phyloP scores from a whole-genome alignment of 176 grass and related monocot species.

The maize (Zea mays) region DNA sequence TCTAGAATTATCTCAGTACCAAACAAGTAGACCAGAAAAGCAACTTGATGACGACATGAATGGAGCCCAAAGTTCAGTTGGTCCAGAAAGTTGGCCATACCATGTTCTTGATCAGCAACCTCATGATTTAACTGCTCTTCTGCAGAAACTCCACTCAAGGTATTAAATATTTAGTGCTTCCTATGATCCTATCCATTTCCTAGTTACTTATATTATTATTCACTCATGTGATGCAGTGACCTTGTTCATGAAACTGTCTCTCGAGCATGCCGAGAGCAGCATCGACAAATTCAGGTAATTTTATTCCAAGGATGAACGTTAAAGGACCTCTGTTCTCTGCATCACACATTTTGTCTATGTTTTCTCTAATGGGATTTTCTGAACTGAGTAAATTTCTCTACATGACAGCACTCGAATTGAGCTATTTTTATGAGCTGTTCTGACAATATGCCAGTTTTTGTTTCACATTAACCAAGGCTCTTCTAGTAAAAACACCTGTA shows the following conservation, averaged over 20 bases:
- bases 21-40: constrained; percentile 68
- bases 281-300: constrained; percentile 88
- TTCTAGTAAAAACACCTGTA: not conserved
- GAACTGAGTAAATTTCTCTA: constrained; percentile 8
- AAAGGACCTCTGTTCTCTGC: not conserved
- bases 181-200: not conserved
- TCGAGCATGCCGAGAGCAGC: constrained; percentile 82
- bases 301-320: constrained; percentile 10
- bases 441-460: constrained; percentile 8
- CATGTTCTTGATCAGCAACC: constrained; percentile 91
- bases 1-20: constrained; percentile 67
- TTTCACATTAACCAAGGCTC: not conserved
- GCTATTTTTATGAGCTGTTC: not conserved
- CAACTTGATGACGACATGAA: constrained; percentile 78
- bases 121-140: constrained; percentile 82
- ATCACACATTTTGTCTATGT: constrained; percentile 4
- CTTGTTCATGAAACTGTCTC: constrained; percentile 89
- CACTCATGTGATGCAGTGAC: constrained; percentile 61
- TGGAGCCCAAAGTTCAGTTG: constrained; percentile 52
- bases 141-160: constrained; percentile 98
- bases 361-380: constrained; percentile 13
- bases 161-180: constrained; percentile 38
- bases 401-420: not conserved
- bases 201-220: constrained; percentile 16
- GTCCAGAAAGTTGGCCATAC: constrained; percentile 83